Conservation (phyloP, 2,329 filamentous ascomycete species). For the Pseudogymnoascus sp. region DNA sequence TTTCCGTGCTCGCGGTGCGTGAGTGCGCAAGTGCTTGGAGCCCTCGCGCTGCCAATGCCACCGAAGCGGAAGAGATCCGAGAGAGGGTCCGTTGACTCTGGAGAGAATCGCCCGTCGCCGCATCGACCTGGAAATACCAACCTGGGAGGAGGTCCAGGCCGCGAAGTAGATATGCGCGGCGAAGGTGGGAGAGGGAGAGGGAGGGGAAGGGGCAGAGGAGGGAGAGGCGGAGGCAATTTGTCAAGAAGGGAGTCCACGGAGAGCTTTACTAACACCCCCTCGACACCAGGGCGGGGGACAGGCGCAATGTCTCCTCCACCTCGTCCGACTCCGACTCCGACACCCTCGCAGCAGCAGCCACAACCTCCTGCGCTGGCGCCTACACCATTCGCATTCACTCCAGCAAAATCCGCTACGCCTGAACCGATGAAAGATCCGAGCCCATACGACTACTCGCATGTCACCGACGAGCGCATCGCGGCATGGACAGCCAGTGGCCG, state of each 20-base stretch:
- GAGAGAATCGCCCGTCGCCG: conserved; percentile 47
- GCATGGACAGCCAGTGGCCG: conserved; percentile 62
- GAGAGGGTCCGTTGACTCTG: conserved; percentile 30
- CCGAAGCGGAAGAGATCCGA: conserved; percentile 29
- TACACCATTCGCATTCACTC: background rate
- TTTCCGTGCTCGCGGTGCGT: background rate
- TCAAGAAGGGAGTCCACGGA: conserved; percentile 23
- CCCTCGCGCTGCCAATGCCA: background rate
- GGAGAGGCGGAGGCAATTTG: conserved; percentile 19
- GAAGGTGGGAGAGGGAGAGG: conserved; percentile 38
- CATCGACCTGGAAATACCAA: conserved; percentile 51
- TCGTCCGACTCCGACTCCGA: conserved; percentile 23
- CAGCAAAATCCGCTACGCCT: conserved; percentile 21
- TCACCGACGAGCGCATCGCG: conserved; percentile 61
- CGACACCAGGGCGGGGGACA: conserved; percentile 21
- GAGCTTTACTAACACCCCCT: conserved; percentile 23
- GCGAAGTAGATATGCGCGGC: conserved; percentile 40
- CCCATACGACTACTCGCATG: conserved; percentile 61
- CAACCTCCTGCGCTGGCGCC: background rate
- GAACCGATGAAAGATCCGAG: conserved; percentile 23
- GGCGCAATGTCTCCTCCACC: conserved; percentile 28
- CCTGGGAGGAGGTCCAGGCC: conserved; percentile 42
- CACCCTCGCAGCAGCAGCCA: conserved; percentile 13
- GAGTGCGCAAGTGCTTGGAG: conserved; percentile 5
- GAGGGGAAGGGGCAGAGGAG: conserved; percentile 36